Base-by-base conservation (phyloP, 78 protist species). In the Cyanophora paradoxa region DNA sequence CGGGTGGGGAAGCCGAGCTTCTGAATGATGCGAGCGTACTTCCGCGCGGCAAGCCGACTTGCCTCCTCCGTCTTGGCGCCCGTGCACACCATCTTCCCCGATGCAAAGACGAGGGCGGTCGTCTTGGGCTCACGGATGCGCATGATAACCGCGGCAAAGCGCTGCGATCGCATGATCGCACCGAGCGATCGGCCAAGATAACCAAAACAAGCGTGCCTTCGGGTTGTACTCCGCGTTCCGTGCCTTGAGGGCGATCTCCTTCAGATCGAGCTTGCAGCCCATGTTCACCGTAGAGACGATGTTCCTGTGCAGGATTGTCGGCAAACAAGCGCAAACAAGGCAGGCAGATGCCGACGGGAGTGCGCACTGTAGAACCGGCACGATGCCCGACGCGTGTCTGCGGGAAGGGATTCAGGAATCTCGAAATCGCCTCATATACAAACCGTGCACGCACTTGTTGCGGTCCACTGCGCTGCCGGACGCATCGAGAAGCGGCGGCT, bases 151-250 rank as follows among this genome's bases (percentile, higher is more conserved):
- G 99, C 97, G 0, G 97, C 70, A 57, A 95, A 94, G 22, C 97
- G 89, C 87, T 82, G 56, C 26, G 63, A 36, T 36, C n/a, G n/a
- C n/a, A n/a, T n/a, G n/a, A n/a, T n/a, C n/a, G n/a, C n/a, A n/a
- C n/a, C 30, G 33, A 22, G 30, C 30, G 33, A 14, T 54, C 33
- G 13, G 61, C 13, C 61, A 54, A 14, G 5, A 7, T 11, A 7
- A 54, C 61, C 63, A 28, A 61, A 58, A 48, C 28, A 26, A 13
- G 34, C 79, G 0, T 42, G 78, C 90, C 86, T 93, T 94, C 48
- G 99, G 99, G 62, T 93, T 93, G 80, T 94, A 96, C 81, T 96
- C 99, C 14, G 99, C 96, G 58, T 96, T 96, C 22, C 95, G 74
- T 14, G 97, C 97, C 8, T 80, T 67, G 14, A 86, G 4, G 5